Percentiles rank a stretch among this genome's conserved stretches.
phyloP scores from a whole-genome alignment of 2,329 filamentous ascomycete species.

The Pyrenophora tritici-repentis region DNA sequence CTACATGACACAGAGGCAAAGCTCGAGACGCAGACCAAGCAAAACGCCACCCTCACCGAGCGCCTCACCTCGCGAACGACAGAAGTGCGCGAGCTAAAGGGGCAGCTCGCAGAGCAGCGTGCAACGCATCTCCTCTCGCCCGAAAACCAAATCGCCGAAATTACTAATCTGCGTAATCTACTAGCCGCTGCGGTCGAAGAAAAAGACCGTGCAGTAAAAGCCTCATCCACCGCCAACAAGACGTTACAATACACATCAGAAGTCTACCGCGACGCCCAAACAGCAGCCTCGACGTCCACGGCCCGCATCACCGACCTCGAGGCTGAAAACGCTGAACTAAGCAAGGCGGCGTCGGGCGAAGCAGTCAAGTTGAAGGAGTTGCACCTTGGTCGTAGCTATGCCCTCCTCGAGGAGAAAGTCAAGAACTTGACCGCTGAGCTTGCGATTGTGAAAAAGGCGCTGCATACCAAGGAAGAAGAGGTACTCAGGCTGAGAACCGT shows the following conservation, averaged over 20 bases:
- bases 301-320: constrained; percentile 20
- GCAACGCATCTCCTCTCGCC: constrained; percentile 23
- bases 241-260: constrained; percentile 63
- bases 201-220: constrained; percentile 37
- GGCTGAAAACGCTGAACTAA: constrained; percentile 18
- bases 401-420: constrained; percentile 13
- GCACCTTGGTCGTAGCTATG: constrained; percentile 20
- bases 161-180: constrained; percentile 29
- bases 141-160: constrained; percentile 30
- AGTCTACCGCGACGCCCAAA: constrained; percentile 54
- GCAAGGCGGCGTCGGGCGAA: constrained; percentile 25
- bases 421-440: constrained; percentile 15
- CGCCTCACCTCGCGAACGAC: constrained; percentile 20
- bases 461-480: constrained; percentile 34
- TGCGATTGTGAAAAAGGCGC: constrained; percentile 17
- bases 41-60: constrained; percentile 22
- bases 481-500: constrained; percentile 21
- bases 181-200: constrained; percentile 24
- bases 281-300: constrained; percentile 14
- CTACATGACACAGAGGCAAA: constrained; percentile 21
- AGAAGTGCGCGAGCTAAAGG: constrained; percentile 18
- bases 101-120: constrained; percentile 28
- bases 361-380: constrained; percentile 23
- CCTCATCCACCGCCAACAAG: constrained; percentile 36
- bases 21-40: constrained; percentile 21